These are phyloP conservation scores for Coemansia biformis DNA, from an alignment of 192 early-diverging fungal species.

Conservation along the genomic window DNA sequence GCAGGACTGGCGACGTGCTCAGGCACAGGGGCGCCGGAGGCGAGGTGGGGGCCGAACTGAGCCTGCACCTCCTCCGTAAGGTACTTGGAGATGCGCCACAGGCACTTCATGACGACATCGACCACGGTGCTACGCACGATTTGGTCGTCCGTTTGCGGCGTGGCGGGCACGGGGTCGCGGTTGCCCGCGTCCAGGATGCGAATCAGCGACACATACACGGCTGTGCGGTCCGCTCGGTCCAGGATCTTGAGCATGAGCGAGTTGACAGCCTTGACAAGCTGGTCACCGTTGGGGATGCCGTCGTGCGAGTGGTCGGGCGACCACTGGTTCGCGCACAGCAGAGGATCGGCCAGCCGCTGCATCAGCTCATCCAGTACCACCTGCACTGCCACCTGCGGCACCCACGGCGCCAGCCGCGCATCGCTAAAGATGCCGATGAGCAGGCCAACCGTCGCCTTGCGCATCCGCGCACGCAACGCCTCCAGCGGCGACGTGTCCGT, in stretches of 20 bases:
- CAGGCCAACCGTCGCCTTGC: slow-evolving; percentile 57
- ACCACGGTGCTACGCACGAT: slow-evolving; percentile 65
- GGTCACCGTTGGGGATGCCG: slow-evolving; percentile 48
- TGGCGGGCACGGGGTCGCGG: slow-evolving; percentile 53
- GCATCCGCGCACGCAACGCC: slow-evolving; percentile 55
- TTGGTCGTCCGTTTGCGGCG: slow-evolving; percentile 44
- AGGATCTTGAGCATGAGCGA: slow-evolving; percentile 84
- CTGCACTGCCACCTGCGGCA: slow-evolving; percentile 61
- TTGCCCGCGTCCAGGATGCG: slow-evolving; percentile 56
- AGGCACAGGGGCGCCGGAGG: slow-evolving; percentile 9
- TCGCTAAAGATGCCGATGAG: slow-evolving; percentile 74
- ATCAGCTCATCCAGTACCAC: slow-evolving; percentile 73
- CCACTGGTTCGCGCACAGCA: slow-evolving; percentile 49
- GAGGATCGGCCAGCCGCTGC: slow-evolving; percentile 72
- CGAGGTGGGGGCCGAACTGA: slow-evolving; percentile 57
- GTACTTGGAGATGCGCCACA: slow-evolving; percentile 93
- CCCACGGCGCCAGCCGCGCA: slow-evolving; percentile 58
- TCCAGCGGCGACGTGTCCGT: slow-evolving; percentile 20
- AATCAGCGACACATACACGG: slow-evolving; percentile 72
- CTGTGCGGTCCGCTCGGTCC: slow-evolving; percentile 81
- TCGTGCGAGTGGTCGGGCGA: slow-evolving; percentile 2
- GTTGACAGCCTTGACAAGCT: slow-evolving; percentile 52
- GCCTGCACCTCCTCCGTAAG: slow-evolving; percentile 65
- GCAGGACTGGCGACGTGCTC: slow-evolving; percentile 3
- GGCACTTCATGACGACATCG: slow-evolving; percentile 90